Evolutionary conservation across 2,329 filamentous ascomycete species (phyloP).

Genomic region (Ceratocystis destructans): DNA sequence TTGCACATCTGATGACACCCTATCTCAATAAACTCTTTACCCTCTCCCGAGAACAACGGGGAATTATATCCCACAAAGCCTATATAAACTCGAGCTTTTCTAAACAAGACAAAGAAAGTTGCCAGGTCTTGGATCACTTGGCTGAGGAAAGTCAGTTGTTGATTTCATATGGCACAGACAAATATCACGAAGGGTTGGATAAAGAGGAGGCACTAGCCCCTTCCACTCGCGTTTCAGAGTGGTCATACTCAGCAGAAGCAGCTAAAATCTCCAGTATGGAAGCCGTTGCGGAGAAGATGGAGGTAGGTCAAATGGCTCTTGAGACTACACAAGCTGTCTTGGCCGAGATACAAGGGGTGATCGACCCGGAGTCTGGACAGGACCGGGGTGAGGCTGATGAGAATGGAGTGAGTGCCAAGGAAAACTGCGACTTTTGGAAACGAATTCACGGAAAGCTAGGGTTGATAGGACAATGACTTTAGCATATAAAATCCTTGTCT

Average conservation of each 20-base stretch:
- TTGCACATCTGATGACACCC: conserved; percentile 38
- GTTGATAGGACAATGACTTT: conserved; percentile 31
- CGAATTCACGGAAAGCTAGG: conserved; percentile 41
- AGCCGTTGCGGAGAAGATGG: conserved; percentile 44
- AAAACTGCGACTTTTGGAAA: conserved; percentile 35
- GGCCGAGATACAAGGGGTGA: conserved; percentile 35
- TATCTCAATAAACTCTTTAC: conserved; percentile 42
- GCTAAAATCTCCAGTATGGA: conserved; percentile 47
- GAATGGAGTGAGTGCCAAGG: conserved; percentile 7
- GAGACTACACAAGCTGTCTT: conserved; percentile 39
- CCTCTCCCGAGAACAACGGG: conserved; percentile 43
- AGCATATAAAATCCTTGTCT: not conserved
- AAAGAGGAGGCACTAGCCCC: conserved; percentile 21
- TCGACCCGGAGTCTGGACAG: conserved; percentile 28
- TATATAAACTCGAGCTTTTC: conserved; percentile 39
- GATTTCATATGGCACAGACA: conserved; percentile 35
- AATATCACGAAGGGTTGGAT: conserved; percentile 10
- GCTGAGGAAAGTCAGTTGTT: conserved; percentile 50
- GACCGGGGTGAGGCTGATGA: conserved; percentile 20
- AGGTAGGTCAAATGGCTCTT: conserved; percentile 43
- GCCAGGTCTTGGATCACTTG: conserved; percentile 39
- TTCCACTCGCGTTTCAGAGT: conserved; percentile 37
- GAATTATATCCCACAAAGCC: conserved; percentile 43
- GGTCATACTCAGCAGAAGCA: conserved; percentile 46
- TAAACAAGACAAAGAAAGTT: conserved; percentile 38